Evolutionary conservation across 331 rosid species (phyloP).

Genomic region (Cucumis variabilis): DNA sequence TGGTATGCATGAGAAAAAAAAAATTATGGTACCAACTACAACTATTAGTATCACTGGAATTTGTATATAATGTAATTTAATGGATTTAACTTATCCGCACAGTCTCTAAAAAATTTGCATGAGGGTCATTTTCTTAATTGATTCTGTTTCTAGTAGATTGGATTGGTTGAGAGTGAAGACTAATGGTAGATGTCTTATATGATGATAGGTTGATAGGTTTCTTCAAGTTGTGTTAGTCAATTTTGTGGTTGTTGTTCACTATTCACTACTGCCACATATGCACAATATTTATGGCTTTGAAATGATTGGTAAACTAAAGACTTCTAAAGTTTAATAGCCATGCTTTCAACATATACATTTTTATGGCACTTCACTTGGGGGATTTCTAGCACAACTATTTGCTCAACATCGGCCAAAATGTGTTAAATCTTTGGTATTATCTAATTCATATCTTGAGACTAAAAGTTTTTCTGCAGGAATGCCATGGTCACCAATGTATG

Average conservation of each 20-base stretch:
- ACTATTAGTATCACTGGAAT: not conserved
- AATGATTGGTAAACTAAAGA: constrained; percentile 29
- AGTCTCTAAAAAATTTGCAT: not conserved
- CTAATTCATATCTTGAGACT: constrained; percentile 86
- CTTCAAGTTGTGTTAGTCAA: not conserved
- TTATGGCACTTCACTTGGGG: constrained; percentile 95
- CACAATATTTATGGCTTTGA: constrained; percentile 18
- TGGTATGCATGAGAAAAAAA: too few species aligned
- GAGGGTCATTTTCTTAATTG: not conserved
- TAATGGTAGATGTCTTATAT: not conserved
- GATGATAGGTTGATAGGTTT: not conserved
- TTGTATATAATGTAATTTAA: not conserved
- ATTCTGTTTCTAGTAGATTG: not conserved
- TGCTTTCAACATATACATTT: constrained; percentile 75
- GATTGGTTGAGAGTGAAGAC: not conserved
- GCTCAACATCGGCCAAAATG: constrained; percentile 95
- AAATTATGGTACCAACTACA: not conserved
- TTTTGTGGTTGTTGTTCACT: not conserved
- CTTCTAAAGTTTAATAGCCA: not conserved
- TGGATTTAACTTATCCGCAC: not conserved
- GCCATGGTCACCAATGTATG: constrained; percentile 97
- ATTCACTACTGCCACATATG: not conserved
- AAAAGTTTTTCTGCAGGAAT: constrained; percentile 80
- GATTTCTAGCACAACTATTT: constrained; percentile 93
- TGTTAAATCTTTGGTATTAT: constrained; percentile 80